Base-by-base conservation (phyloP, 2,329 filamentous ascomycete genomes). In the Erysiphe neolycopersici region DNA sequence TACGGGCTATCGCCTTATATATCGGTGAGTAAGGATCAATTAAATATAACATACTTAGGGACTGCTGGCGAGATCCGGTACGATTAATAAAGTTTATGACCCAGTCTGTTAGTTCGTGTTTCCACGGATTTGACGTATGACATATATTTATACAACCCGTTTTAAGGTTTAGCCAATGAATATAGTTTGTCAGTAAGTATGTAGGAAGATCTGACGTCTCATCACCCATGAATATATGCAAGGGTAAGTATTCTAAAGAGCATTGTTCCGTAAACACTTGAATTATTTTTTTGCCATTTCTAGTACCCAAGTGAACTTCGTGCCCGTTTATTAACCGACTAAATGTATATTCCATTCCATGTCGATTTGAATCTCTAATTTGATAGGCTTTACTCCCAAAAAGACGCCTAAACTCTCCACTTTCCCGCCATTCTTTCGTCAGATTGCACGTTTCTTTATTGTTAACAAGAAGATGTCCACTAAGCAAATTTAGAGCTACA, bases 151-250 rank as follows among this genome's bases (percentile, higher is more conserved):
- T 41, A 1, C 56, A 43, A 4, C 58, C 58, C 1, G 55, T 56
- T 5, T 48, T 38, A 0, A 73, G 16, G 37, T 76, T 60, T 12
- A 76, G 58, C 71, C 72, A 78, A 48, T 79, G 73, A 0, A 67
- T 60, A 43, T 67, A 75, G 9, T 63, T 58, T 0, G 66, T 55
- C 0, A 73, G 49, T 0, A 79, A 58, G 0, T 60, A 53, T 0
- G 49, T 50, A 0, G 73, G 74, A 0, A 76, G 55, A 47, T 73
- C 70, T 37, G 22, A 26, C 1, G 56, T 61, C 11, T n/a, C 46
- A 1, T 44, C 30, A 0, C 33, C 19, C 2, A 38, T 49, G 26
- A 65, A 62, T 0, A 56, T 19, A 0, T 49, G 30, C 0, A 55
- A 47, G 0, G 59, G 59, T 5, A 64, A 50, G 14, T 59, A 54